These are phyloP conservation scores for Coleophoma cylindrospora DNA, from an alignment of 2,329 filamentous ascomycete genomes.

Conservation along the genomic window DNA sequence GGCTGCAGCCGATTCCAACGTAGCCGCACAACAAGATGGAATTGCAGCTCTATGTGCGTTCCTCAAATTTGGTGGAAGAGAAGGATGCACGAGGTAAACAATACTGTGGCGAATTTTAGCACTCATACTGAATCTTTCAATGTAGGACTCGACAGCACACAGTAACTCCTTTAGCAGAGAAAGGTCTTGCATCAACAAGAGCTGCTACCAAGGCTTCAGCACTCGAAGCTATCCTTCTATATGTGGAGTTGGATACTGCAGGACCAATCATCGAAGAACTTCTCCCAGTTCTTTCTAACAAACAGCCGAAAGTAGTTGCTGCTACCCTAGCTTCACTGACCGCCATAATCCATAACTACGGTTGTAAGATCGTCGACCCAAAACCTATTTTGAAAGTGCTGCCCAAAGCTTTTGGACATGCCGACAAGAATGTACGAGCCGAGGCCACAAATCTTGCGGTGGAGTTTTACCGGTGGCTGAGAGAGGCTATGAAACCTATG, in stretches of 20 bases:
- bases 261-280: conserved; percentile 88
- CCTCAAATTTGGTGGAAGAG: conserved; percentile 80
- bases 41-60: conserved; percentile 85
- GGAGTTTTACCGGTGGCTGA: conserved; percentile 94
- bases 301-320: conserved; percentile 84
- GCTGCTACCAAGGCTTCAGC: conserved; percentile 84
- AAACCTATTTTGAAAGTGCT: conserved; percentile 85
- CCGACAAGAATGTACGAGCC: conserved; percentile 95
- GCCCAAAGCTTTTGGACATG: conserved; percentile 89
- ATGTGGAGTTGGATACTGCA: conserved; percentile 83
- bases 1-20: conserved; percentile 90
- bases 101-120: background rate
- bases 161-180: conserved; percentile 79
- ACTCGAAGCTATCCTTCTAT: conserved; percentile 79
- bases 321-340: conserved; percentile 72
- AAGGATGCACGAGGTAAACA: conserved; percentile 64
- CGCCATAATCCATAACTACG: conserved; percentile 86
- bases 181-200: conserved; percentile 82
- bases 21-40: conserved; percentile 92
- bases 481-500: conserved; percentile 96
- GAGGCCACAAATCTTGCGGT: conserved; percentile 89
- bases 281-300: conserved; percentile 75
- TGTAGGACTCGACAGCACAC: conserved; percentile 67
- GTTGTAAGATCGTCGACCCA: conserved; percentile 89
- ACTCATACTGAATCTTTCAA: no score